Conservation (phyloP, 2,329 filamentous ascomycete species). For the Stachybotrys chartarum region DNA sequence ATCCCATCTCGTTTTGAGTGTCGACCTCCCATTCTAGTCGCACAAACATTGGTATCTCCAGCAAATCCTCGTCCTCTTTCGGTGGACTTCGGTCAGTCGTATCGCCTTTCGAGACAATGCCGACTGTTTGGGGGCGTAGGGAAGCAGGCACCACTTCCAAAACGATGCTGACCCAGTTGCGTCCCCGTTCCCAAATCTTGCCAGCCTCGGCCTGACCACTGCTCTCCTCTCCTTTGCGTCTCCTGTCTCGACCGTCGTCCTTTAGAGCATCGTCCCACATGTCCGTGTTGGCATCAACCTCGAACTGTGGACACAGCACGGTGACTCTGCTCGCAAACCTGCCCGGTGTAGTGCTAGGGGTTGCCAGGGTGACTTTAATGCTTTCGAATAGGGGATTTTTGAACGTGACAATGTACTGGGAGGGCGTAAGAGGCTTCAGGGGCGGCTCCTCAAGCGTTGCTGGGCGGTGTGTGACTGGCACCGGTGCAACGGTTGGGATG, state of each 20-base stretch:
- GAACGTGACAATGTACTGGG: slow-evolving; percentile 83
- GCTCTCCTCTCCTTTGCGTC: slow-evolving; percentile 31
- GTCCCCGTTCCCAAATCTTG: slow-evolving; percentile 90
- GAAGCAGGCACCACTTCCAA: slow-evolving; percentile 75
- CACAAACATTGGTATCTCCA: slow-evolving; percentile 94
- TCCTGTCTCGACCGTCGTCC: slow-evolving; percentile 34
- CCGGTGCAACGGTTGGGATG: slow-evolving; percentile 25
- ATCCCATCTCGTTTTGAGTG: slow-evolving; percentile 53
- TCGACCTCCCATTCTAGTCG: slow-evolving; percentile 84
- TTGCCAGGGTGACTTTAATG: slow-evolving; percentile 81
- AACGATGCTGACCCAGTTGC: slow-evolving; percentile 93
- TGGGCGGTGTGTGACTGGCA: slow-evolving; percentile 27
- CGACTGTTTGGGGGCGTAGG: slow-evolving; percentile 32
- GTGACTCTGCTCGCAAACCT: slow-evolving; percentile 75
- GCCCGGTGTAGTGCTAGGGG: slow-evolving; percentile 71
- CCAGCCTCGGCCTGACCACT: slow-evolving; percentile 65
- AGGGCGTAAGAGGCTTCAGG: slow-evolving; percentile 50
- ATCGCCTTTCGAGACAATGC: slow-evolving; percentile 21
- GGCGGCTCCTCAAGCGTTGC: slow-evolving; percentile 22
- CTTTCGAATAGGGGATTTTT: slow-evolving; percentile 92
- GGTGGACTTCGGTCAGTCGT: slow-evolving; percentile 38
- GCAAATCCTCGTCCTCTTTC: slow-evolving; percentile 51
- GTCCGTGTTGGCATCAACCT: slow-evolving; percentile 86
- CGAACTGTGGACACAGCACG: slow-evolving; percentile 88
- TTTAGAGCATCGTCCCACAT: slow-evolving; percentile 82